These are phyloP conservation scores for Blastobotrys aristatus DNA, from an alignment of 1,139 yeast species.

Conservation along the genomic window DNA sequence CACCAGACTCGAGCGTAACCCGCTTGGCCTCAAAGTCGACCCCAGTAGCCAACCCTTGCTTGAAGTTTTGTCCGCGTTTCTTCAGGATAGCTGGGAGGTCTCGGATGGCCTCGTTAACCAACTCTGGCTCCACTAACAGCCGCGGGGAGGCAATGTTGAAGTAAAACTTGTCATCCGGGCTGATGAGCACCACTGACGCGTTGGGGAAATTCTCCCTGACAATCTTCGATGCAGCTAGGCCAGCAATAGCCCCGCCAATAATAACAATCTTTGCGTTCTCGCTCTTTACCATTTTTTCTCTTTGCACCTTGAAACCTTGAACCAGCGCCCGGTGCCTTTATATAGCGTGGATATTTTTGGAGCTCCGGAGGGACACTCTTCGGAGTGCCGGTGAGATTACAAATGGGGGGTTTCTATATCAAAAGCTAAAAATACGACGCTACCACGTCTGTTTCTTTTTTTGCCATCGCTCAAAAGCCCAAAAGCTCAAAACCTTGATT, in stretches of 20 bases:
- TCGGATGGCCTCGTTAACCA: constrained; percentile 15
- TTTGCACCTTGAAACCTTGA: too few relatives aligned
- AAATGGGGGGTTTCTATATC: too few relatives aligned
- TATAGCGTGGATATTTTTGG: neutral
- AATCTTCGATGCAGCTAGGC: neutral
- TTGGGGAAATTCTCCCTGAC: neutral
- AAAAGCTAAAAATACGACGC: too few relatives aligned
- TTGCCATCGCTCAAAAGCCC: too few relatives aligned
- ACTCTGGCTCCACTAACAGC: constrained; percentile 24
- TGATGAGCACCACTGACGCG: constrained; percentile 9
- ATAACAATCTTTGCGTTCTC: constrained; percentile 1
- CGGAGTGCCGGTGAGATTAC: too few relatives aligned
- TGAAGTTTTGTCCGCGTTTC: constrained; percentile 16
- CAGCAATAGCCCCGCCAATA: constrained; percentile 3
- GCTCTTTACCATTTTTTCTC: neutral
- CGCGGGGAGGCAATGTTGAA: constrained; percentile 27
- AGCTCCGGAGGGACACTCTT: too few relatives aligned
- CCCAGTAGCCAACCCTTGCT: constrained; percentile 34
- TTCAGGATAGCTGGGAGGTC: constrained; percentile 18
- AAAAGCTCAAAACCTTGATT: too few relatives aligned
- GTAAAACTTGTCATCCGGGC: constrained; percentile 14
- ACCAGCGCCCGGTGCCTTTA: too few relatives aligned
- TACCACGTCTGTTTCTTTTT: too few relatives aligned
- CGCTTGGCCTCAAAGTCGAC: constrained; percentile 26
- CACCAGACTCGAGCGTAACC: constrained; percentile 17